These are phyloP conservation scores for Colletotrichum nymphaeae DNA, from an alignment of 2,329 filamentous ascomycete species.

Conservation along the genomic window DNA sequence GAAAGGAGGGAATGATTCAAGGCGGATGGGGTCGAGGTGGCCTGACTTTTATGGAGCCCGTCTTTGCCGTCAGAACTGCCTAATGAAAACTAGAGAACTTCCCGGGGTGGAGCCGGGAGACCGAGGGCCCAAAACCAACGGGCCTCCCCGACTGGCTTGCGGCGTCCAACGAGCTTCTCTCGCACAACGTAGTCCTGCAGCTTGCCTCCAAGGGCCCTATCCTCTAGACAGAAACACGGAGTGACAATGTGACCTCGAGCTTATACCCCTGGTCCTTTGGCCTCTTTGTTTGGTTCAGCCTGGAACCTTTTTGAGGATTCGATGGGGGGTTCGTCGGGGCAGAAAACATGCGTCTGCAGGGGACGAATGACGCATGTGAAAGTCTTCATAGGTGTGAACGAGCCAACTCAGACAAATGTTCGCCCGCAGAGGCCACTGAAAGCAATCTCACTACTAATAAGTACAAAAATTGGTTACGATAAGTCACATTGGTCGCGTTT, in stretches of 20 bases:
- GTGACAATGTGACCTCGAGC: background rate
- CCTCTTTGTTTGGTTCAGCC: background rate
- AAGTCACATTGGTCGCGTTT: background rate
- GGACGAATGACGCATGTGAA: slow-evolving; percentile 27
- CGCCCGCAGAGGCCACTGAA: slow-evolving; percentile 8
- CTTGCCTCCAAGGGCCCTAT: background rate
- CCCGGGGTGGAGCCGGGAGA: slow-evolving; percentile 27
- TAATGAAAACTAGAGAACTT: slow-evolving; percentile 26
- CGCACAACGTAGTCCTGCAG: background rate
- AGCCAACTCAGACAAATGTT: background rate
- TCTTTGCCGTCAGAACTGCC: background rate
- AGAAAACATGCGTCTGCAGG: slow-evolving; percentile 6
- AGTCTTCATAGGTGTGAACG: background rate
- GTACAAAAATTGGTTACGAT: background rate
- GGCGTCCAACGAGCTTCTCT: background rate
- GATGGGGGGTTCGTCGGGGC: background rate
- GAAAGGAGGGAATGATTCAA: slow-evolving; percentile 24
- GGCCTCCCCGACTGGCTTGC: slow-evolving; percentile 12
- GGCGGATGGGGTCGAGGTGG: slow-evolving; percentile 31
- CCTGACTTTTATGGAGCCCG: slow-evolving; percentile 34
- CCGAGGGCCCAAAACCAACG: background rate
- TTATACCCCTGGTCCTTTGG: background rate
- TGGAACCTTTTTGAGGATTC: background rate
- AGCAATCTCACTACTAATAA: slow-evolving; percentile 11
- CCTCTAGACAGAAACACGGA: background rate